phyloP scores from a whole-genome alignment of 768 basidiomycete genomes.

The Tubosaeta brunneosetosa region DNA sequence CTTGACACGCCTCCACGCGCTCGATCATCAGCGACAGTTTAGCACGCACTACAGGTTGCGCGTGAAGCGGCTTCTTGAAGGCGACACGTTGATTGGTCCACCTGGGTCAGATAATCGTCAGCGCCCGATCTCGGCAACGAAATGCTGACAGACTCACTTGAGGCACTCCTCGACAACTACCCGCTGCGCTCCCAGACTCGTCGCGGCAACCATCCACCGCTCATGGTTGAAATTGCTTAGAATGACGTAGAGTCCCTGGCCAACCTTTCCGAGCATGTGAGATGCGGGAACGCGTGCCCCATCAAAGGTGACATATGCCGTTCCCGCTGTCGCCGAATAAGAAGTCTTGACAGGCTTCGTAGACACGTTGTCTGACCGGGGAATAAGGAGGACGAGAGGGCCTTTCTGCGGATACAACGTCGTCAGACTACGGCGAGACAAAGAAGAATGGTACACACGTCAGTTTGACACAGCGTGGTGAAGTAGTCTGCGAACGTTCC shows the following conservation, averaged over 20 bases:
- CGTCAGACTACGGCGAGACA: slow-evolving; percentile 3
- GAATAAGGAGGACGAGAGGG: slow-evolving; percentile 72
- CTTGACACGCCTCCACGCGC: slow-evolving; percentile 78
- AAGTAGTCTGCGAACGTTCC: slow-evolving; percentile 83
- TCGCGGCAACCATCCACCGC: slow-evolving; percentile 79
- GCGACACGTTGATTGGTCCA: slow-evolving; percentile 89
- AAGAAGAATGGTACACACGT: slow-evolving; percentile 35
- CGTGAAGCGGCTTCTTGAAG: slow-evolving; percentile 80
- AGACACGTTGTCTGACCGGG: slow-evolving; percentile 64
- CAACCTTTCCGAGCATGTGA: slow-evolving; percentile 83
- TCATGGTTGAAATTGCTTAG: slow-evolving; percentile 88
- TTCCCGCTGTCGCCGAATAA: slow-evolving; percentile 90
- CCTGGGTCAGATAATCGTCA: slow-evolving; percentile 34
- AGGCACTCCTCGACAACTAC: slow-evolving; percentile 85
- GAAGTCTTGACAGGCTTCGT: slow-evolving; percentile 91
- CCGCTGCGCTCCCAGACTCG: slow-evolving; percentile 70
- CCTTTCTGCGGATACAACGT: slow-evolving; percentile 43
- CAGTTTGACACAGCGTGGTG: slow-evolving; percentile 71
- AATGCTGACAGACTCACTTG: slow-evolving; percentile 44
- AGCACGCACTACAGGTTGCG: slow-evolving; percentile 82
- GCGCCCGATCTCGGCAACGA: not conserved
- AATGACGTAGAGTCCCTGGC: slow-evolving; percentile 78
- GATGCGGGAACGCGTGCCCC: slow-evolving; percentile 77
- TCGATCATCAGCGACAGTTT: slow-evolving; percentile 91
- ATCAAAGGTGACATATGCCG: slow-evolving; percentile 80